Base-by-base conservation (phyloP, 2,329 filamentous ascomycete species). In the Lasiodiplodia gonubiensis region DNA sequence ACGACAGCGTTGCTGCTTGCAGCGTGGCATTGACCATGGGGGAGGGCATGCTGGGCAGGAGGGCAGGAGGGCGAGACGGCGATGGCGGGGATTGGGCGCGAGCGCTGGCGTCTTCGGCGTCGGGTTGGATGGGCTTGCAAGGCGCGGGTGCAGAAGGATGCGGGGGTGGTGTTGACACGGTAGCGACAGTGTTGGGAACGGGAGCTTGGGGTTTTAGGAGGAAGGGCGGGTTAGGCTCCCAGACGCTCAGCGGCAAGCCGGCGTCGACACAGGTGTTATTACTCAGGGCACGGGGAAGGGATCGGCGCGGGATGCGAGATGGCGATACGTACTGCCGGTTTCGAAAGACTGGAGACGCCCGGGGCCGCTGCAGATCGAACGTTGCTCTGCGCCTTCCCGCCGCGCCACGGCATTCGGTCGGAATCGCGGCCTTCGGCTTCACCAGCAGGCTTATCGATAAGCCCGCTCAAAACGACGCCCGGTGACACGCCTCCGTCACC, bases 1-100 rank as follows among this genome's bases (percentile, higher is more conserved):
- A 78, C 57, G 78, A 76, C 66, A 79, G 78, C 12, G 70, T 68
- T 64, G 78, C 73, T 35, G 77, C 77, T 51, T 67, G 66, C 57
- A 67, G 51, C 49, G 66, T 67, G 27, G 66, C 66, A 60, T 55
- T 67, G 66, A 67, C 49, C 57, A 67, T 67, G 16, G 66, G 54
- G 74, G 74, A 48, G 76, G 71, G 69, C 76, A 79, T 27, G 76
- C 72, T 37, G n/a, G 74, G 70, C 3, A 74, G 71, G 53, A 74
- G n/a, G 74, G 70, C 3, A 74, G 71, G 53, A 74, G 18, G 76
- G 75, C 11, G 75, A 74, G 33, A 76, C 18, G 46, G 37, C 59
- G 30, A 25, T 46, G 25, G 42, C 11, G 23, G 51, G n/a, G 25
- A 27, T 37, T 46, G 39, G 16, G 42, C 11, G 21, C 30, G 42